Percentiles rank a stretch among this genome's conserved stretches.
phyloP scores from a whole-genome alignment of 2,329 filamentous ascomycete species.

The Ophiocordyceps sinensis region DNA sequence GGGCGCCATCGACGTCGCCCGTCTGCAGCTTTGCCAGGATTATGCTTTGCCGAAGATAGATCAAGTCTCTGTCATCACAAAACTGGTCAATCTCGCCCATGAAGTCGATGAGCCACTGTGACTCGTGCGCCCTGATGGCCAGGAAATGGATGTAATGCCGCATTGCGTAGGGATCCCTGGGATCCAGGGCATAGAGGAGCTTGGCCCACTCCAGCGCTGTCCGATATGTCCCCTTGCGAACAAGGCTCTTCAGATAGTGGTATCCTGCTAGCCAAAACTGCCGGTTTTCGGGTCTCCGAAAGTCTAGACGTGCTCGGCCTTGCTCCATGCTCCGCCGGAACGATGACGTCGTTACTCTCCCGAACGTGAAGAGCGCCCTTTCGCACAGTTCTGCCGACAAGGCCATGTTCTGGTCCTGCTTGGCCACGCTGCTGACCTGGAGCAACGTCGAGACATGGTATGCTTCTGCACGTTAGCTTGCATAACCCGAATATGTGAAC shows the following conservation, averaged over 20 bases:
- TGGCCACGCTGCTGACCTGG: constrained; percentile 82
- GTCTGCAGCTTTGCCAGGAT: constrained; percentile 63
- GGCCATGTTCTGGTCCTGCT: constrained; percentile 79
- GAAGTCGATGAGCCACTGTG: constrained; percentile 61
- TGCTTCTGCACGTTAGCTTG: constrained; percentile 21
- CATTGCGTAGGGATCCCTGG: constrained; percentile 70
- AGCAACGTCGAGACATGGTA: constrained; percentile 92
- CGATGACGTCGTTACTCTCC: constrained; percentile 70
- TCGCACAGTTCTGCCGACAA: constrained; percentile 79
- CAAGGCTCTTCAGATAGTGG: constrained; percentile 73
- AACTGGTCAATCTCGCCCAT: constrained; percentile 28
- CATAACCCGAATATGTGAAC: neutral
- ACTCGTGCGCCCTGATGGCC: constrained; percentile 67
- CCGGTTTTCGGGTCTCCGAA: constrained; percentile 70
- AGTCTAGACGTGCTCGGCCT: constrained; percentile 70
- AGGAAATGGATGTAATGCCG: constrained; percentile 70
- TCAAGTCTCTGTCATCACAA: constrained; percentile 27
- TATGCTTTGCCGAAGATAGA: constrained; percentile 63
- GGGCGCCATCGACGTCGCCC: constrained; percentile 50
- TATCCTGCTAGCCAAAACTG: constrained; percentile 87
- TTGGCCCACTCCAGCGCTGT: constrained; percentile 93
- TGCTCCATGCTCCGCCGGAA: constrained; percentile 64
- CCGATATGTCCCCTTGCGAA: constrained; percentile 83
- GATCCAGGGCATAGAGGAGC: constrained; percentile 61
- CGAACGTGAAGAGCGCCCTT: constrained; percentile 82